phyloP scores from a whole-genome alignment of 495 filamentous ascomycete genomes.

The Halenospora varia region DNA sequence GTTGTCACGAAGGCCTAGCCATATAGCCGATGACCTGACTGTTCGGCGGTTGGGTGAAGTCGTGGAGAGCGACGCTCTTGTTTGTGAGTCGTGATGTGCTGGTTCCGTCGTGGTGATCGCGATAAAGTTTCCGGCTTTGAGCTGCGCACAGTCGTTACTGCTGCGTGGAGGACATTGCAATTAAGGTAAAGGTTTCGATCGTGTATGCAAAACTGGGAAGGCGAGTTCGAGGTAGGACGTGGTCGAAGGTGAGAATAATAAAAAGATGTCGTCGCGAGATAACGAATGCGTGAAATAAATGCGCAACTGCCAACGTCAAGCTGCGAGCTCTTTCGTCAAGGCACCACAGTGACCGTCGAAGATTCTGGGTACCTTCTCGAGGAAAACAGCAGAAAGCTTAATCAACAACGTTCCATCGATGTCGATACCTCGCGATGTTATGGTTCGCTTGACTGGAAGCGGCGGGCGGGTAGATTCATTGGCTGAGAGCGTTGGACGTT shows the following conservation, averaged over 20 bases:
- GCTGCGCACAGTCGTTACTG: no score
- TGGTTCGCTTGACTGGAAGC: conserved; percentile 12
- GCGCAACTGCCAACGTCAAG: background rate
- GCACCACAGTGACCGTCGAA: background rate
- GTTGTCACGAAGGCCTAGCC: conserved; percentile 23
- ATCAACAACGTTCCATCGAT: conserved; percentile 14
- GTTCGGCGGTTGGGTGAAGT: no score
- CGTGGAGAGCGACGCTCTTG: conserved; percentile 4
- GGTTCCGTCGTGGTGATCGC: no score
- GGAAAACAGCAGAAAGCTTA: conserved; percentile 1
- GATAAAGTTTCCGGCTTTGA: no score
- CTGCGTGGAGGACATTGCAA: no score
- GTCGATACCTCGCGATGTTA: conserved; percentile 21
- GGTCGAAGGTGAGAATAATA: conserved; percentile 5
- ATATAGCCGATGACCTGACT: conserved; percentile 20
- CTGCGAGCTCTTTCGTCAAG: background rate
- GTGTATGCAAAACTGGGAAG: background rate
- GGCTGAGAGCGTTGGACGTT: background rate
- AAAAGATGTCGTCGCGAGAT: background rate
- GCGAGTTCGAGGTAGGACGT: background rate
- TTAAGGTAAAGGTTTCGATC: no score
- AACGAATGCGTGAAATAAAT: conserved; percentile 9
- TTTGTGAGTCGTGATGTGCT: background rate
- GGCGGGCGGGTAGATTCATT: conserved; percentile 1
- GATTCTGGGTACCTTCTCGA: background rate